These are phyloP conservation scores for Podosphaera leucotricha DNA, from an alignment of 2,329 filamentous ascomycete species.

Conservation along the genomic window DNA sequence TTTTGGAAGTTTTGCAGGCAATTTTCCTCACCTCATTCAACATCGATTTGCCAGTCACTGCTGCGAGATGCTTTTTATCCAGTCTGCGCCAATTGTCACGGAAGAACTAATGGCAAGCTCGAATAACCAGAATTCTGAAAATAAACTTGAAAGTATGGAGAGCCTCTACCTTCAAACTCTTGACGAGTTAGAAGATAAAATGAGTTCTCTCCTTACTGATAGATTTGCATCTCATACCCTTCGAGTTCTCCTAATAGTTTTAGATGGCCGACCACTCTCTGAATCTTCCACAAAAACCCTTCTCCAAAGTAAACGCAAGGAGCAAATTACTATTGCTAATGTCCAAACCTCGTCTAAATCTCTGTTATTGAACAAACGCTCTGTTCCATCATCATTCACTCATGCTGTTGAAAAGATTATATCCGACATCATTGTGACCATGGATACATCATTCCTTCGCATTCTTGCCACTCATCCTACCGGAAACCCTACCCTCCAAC, in stretches of 20 bases:
- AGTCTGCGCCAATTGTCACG: conserved; percentile 56
- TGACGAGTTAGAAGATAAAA: conserved; percentile 66
- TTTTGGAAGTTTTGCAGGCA: conserved; percentile 63
- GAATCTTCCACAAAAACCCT: conserved; percentile 44
- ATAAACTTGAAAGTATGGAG: conserved; percentile 46
- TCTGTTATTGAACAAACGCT: conserved; percentile 21
- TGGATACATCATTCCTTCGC: conserved; percentile 61
- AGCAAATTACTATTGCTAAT: conserved; percentile 45
- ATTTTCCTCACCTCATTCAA: conserved; percentile 75
- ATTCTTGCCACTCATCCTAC: conserved; percentile 72
- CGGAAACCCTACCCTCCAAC: conserved; percentile 79
- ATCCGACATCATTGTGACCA: conserved; percentile 43
- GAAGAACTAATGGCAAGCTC: conserved; percentile 36
- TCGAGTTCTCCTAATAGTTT: conserved; percentile 60
- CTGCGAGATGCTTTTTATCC: conserved; percentile 77
- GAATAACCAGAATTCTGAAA: conserved; percentile 17
- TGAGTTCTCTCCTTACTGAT: conserved; percentile 69
- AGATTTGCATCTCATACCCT: conserved; percentile 77
- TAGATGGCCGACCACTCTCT: conserved; percentile 63
- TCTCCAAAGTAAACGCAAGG: conserved; percentile 83
- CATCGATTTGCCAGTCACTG: conserved; percentile 96
- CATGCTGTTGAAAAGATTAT: conserved; percentile 64
- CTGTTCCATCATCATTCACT: conserved; percentile 58
- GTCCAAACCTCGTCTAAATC: conserved; percentile 27
- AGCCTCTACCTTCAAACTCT: conserved; percentile 62